These are phyloP conservation scores for Monoraphidium neglectum DNA, from an alignment of 139 green algal genomes.

Conservation along the genomic window DNA sequence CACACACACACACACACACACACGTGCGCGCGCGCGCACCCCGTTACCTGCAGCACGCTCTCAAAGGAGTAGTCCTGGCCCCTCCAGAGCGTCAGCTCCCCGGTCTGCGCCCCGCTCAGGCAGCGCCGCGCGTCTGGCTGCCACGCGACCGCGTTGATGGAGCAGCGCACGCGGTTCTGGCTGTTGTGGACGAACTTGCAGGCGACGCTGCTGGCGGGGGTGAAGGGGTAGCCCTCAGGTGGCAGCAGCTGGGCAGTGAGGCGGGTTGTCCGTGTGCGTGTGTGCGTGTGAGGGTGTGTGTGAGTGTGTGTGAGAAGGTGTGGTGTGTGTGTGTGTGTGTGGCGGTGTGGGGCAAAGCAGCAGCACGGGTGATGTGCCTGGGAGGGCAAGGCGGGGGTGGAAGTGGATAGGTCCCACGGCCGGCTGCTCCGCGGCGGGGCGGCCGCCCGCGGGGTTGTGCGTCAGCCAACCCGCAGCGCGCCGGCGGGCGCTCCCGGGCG, in stretches of 20 bases:
- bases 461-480: too few species aligned
- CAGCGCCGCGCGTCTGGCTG: constrained; percentile 88
- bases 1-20: too few species aligned
- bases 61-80: constrained; percentile 87
- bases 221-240: constrained; percentile 64
- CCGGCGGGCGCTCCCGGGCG: too few species aligned
- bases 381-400: neutral
- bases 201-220: constrained; percentile 68
- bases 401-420: too few species aligned
- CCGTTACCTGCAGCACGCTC: constrained; percentile 81
- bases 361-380: neutral
- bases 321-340: neutral
- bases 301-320: neutral
- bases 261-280: neutral
- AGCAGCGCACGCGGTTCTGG: constrained; percentile 79
- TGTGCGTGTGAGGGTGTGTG: neutral
- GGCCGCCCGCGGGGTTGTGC: too few species aligned
- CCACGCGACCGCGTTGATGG: constrained; percentile 77
- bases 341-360: neutral
- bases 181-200: constrained; percentile 83
- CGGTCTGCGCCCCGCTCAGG: constrained; percentile 81
- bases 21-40: too few species aligned
- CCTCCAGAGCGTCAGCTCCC: constrained; percentile 94
- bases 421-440: too few species aligned
- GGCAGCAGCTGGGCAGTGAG: constrained; percentile 62